phyloP scores from a whole-genome alignment of 495 filamentous ascomycete genomes.

The Baudoinia panamericana region DNA sequence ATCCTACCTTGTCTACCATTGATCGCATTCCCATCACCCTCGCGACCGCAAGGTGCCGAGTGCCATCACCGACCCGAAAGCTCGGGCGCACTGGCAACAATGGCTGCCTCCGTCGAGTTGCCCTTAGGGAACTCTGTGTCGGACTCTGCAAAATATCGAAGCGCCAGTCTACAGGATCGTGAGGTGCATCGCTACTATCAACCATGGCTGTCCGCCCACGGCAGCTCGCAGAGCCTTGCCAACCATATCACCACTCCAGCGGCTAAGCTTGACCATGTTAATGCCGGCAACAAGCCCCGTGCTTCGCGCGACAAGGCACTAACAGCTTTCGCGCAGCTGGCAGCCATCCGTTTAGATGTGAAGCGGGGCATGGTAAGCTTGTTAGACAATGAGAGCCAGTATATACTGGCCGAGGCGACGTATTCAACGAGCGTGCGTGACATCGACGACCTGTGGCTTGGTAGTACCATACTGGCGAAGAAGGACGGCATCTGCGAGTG shows the following conservation, averaged over 20 bases:
- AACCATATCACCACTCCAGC: not conserved
- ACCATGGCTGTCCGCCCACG: constrained; percentile 5
- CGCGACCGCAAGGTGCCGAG: too few relatives aligned
- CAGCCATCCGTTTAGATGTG: constrained; percentile 29
- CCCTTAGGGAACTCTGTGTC: too few relatives aligned
- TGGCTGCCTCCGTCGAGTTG: too few relatives aligned
- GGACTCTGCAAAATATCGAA: not conserved
- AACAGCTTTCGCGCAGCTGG: constrained; percentile 35
- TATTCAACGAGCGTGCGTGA: constrained; percentile 4
- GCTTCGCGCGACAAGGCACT: constrained; percentile 28
- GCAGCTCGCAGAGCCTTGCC: constrained; percentile 2
- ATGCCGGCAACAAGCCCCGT: not conserved
- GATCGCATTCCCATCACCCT: too few relatives aligned
- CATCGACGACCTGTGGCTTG: constrained; percentile 23
- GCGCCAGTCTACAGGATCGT: not conserved
- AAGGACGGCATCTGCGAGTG: constrained; percentile 12
- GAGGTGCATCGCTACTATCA: constrained; percentile 9
- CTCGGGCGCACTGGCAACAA: too few relatives aligned
- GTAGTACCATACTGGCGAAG: constrained; percentile 10
- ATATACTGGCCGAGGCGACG: constrained; percentile 31
- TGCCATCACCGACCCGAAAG: too few relatives aligned
- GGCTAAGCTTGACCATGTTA: not conserved
- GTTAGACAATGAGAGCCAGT: constrained; percentile 29
- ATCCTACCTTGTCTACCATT: too few relatives aligned
- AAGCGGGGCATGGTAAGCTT: constrained; percentile 32